Evolutionary conservation across 495 filamentous ascomycete genomes (phyloP).

Genomic region (Hypoxylon crocopeplum): DNA sequence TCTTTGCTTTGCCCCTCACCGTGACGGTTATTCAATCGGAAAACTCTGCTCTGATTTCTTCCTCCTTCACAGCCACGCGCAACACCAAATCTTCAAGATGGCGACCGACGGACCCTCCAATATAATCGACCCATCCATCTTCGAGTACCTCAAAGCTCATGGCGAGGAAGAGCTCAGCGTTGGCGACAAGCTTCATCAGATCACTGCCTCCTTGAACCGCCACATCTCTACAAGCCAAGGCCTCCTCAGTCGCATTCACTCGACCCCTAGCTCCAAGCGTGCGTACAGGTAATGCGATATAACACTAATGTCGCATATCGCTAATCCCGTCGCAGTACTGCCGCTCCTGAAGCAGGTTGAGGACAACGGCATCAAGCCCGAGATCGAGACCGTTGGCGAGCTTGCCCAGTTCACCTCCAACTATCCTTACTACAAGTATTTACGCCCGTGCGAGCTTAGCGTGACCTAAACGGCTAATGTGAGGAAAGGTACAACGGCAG

Average conservation of each 20-base stretch:
- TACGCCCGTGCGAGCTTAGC: background rate
- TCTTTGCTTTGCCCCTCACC: slow-evolving; percentile 10
- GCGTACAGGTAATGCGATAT: slow-evolving; percentile 44
- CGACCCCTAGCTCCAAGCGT: slow-evolving; percentile 80
- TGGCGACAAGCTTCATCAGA: slow-evolving; percentile 82
- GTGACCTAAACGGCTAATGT: slow-evolving; percentile 1
- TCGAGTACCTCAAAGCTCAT: slow-evolving; percentile 84
- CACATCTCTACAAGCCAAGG: slow-evolving; percentile 73
- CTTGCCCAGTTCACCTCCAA: slow-evolving; percentile 75
- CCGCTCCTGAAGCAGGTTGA: slow-evolving; percentile 61
- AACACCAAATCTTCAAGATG: slow-evolving; percentile 26
- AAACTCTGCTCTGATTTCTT: slow-evolving; percentile 17
- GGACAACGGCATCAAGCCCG: slow-evolving; percentile 59
- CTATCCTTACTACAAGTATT: slow-evolving; percentile 92
- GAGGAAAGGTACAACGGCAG: slow-evolving; percentile 71
- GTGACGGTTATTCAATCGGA: background rate
- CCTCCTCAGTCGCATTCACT: slow-evolving; percentile 86
- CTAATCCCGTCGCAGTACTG: slow-evolving; percentile 40
- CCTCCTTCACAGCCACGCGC: background rate
- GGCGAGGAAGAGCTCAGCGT: slow-evolving; percentile 86
- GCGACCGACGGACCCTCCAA: slow-evolving; percentile 32
- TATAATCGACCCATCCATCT: slow-evolving; percentile 81
- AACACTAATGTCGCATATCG: background rate
- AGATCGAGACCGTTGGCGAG: slow-evolving; percentile 61
- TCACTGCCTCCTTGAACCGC: slow-evolving; percentile 76